Base-by-base conservation (phyloP, 2,329 filamentous ascomycete genomes). In the Blastomyces percursus region DNA sequence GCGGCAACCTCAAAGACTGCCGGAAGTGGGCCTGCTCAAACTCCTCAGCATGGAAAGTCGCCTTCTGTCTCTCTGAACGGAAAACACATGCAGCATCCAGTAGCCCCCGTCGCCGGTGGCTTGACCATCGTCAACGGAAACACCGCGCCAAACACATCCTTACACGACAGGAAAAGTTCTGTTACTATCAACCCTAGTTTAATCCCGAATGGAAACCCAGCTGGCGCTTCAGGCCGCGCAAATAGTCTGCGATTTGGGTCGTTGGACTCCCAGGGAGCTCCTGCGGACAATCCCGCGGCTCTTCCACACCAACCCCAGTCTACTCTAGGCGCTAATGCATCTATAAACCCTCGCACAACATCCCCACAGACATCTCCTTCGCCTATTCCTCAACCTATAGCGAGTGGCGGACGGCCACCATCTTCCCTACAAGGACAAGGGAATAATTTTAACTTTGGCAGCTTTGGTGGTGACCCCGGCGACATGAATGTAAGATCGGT, bases 361-460 rank as follows among this genome's bases (percentile, higher is more conserved):
- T 96, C 92, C 55, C 94, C 94, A 6, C 86, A 89, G 58, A 87
- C 89, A 68, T 96, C 93, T 55, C 94, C 94, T 3, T 93, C 90
- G 51, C 94, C 94, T 4, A 97, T 97, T 69, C 93, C 94, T 40
- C 90, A 93, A 75, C 90, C 91, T 60, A 85, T 88, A 61, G 86
- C 87, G 42, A 94, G 91, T 71, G 91, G 91, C 69, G 90, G 86
- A 62, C 81, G 91, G 71, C 92, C 92, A 69, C 91, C 91, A 54
- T 88, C 90, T 42, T 84, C 84, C 66, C 82, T 91, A 67, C 82
- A 87, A 68, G 86, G 86, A 67, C 85, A 88, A 68, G 84, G 84
- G 61, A 87, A 85, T 71, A 86, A 87, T 75, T 84, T 90, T 60
- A 84, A 80, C 69, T 96, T 96, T 79, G 92, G 92, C 67, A 92